A percentile compares a stretch with the other conserved stretches of the same genome.
These are phyloP conservation scores for Candida tammaniensis DNA, from an alignment of 805 yeast genomes.

Conservation along the genomic window DNA sequence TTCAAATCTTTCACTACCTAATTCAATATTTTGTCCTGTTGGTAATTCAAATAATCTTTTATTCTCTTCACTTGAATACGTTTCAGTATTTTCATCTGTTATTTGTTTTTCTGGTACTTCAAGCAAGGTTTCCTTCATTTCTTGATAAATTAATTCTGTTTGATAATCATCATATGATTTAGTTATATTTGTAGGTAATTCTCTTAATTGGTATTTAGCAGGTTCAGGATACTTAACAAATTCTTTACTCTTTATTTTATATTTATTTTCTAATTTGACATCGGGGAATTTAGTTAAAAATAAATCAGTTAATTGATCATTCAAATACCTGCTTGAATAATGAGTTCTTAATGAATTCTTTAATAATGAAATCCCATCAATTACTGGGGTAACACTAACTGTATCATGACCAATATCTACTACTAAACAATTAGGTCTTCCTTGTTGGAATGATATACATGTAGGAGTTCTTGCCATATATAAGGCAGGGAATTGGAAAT, in stretches of 20 bases:
- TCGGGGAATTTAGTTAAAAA: constrained; percentile 28
- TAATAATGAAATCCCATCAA: constrained; percentile 75
- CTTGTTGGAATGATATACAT: constrained; percentile 83
- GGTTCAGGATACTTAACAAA: constrained; percentile 31
- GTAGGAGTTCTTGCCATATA: constrained; percentile 83
- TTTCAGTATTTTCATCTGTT: constrained; percentile 16
- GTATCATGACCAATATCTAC: constrained; percentile 85
- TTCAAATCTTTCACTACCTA: constrained; percentile 57
- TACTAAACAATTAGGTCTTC: constrained; percentile 81
- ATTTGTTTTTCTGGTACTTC: constrained; percentile 48
- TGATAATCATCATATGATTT: constrained; percentile 56
- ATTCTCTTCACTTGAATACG: constrained; percentile 16
- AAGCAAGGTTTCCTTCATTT: constrained; percentile 70
- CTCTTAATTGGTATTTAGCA: constrained; percentile 19
- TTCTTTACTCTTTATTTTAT: constrained; percentile 47
- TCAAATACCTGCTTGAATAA: constrained; percentile 69
- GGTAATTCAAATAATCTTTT: constrained; percentile 68
- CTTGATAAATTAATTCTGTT: constrained; percentile 54
- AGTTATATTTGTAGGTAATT: constrained; percentile 35
- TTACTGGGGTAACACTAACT: constrained; percentile 74
- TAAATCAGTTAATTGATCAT: constrained; percentile 48
- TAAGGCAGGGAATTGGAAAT: constrained; percentile 72
- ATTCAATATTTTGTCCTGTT: constrained; percentile 64
- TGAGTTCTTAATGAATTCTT: constrained; percentile 69
- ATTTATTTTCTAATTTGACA: constrained; percentile 26